phyloP scores from a whole-genome alignment of 2,329 filamentous ascomycete species.

The Colletotrichum sp. region DNA sequence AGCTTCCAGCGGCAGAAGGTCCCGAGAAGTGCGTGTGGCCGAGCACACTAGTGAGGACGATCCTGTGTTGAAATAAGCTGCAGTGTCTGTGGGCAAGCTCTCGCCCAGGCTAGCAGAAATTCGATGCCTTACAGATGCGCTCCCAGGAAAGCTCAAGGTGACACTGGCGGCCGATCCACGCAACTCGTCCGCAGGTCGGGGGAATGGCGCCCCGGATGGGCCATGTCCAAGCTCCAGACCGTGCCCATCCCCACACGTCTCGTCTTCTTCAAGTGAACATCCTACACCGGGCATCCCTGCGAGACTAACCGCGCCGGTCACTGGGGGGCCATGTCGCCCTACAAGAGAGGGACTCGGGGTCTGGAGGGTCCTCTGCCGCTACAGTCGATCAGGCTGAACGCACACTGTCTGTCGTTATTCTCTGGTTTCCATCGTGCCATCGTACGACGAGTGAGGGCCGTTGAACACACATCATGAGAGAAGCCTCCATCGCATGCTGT shows the following conservation, averaged over 20 bases:
- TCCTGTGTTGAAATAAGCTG: not conserved
- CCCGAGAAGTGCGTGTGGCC: not conserved
- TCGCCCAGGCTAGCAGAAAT: not conserved
- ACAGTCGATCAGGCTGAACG: not conserved
- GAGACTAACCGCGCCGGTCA: conserved; percentile 2
- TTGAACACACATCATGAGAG: not conserved
- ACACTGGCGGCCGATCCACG: conserved; percentile 15
- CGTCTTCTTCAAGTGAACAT: conserved; percentile 11
- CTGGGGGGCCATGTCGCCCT: not conserved
- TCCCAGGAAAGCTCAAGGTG: not conserved
- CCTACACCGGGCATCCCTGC: not conserved
- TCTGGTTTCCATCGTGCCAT: not conserved
- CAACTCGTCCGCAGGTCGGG: not conserved
- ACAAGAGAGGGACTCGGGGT: not conserved
- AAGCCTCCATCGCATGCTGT: not conserved
- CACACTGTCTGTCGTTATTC: not conserved
- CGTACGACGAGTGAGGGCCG: not conserved
- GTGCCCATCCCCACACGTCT: conserved; percentile 19
- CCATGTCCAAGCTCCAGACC: conserved; percentile 13
- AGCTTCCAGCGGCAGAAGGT: not conserved
- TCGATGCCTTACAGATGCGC: not conserved
- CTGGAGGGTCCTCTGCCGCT: not conserved
- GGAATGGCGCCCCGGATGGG: not conserved
- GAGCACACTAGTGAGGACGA: not conserved
- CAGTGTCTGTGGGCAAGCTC: not conserved